Conservation (phyloP, 345 rosid genomes). For the Carallia pectinifolia region DNA sequence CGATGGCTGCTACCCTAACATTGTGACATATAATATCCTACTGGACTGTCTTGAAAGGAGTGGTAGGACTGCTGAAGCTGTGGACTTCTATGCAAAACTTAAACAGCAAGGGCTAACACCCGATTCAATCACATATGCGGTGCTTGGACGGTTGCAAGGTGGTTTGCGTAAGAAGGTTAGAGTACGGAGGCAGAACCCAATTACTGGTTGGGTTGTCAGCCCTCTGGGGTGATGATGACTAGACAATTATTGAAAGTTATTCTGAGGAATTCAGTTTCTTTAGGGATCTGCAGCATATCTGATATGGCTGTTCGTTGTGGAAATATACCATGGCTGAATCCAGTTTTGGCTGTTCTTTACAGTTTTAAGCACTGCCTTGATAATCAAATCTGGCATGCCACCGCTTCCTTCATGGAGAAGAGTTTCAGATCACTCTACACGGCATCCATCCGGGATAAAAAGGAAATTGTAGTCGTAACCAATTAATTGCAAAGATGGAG, state of each 20-base stretch:
- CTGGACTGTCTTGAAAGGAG: slow-evolving; percentile 81
- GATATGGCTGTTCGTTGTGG: too few relatives aligned
- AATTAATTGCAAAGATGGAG: too few relatives aligned
- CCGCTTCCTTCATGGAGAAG: too few relatives aligned
- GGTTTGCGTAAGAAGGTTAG: slow-evolving; percentile 62
- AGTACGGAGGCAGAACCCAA: slow-evolving; percentile 76
- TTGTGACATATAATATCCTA: slow-evolving; percentile 82
- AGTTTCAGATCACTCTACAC: too few relatives aligned
- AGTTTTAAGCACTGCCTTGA: too few relatives aligned
- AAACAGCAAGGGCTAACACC: slow-evolving; percentile 83
- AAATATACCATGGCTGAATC: too few relatives aligned
- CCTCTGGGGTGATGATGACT: slow-evolving; percentile 46
- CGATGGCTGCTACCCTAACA: slow-evolving; percentile 81
- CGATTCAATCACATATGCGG: slow-evolving; percentile 71
- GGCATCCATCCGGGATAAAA: too few relatives aligned
- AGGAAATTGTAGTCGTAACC: too few relatives aligned
- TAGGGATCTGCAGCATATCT: too few relatives aligned
- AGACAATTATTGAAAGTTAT: neutral
- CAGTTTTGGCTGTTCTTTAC: too few relatives aligned
- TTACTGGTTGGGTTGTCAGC: slow-evolving; percentile 89
- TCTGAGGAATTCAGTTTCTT: too few relatives aligned
- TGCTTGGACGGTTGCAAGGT: slow-evolving; percentile 75
- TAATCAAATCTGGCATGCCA: too few relatives aligned
- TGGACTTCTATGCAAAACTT: slow-evolving; percentile 69
- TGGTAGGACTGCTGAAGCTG: slow-evolving; percentile 82